These are phyloP conservation scores for Purpureocillium takamizusanense DNA, from an alignment of 2,329 filamentous ascomycete species.

Conservation along the genomic window DNA sequence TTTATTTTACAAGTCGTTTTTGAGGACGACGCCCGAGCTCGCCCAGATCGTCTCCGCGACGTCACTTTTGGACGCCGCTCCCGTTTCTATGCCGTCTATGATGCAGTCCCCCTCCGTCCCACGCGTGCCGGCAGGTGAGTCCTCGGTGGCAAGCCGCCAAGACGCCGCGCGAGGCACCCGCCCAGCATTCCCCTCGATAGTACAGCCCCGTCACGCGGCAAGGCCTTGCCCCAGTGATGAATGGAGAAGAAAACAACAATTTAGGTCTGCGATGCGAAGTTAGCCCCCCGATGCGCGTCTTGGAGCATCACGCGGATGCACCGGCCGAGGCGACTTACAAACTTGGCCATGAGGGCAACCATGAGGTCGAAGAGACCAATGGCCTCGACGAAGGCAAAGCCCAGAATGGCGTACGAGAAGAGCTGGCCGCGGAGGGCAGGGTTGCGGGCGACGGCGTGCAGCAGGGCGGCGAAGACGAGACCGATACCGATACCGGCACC, in stretches of 20 bases:
- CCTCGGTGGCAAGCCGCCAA: constrained; percentile 16
- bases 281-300: constrained; percentile 1
- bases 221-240: constrained; percentile 22
- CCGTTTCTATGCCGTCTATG: constrained; percentile 33
- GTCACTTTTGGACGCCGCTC: constrained; percentile 21
- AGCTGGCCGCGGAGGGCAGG: constrained; percentile 89
- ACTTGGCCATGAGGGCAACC: constrained; percentile 92
- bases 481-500: constrained; percentile 93
- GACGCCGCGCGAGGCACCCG: constrained; percentile 15
- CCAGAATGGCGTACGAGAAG: constrained; percentile 92
- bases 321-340: constrained; percentile 45
- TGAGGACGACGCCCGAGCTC: constrained; percentile 21
- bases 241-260: constrained; percentile 20
- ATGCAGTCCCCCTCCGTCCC: constrained; percentile 27
- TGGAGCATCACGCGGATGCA: not conserved
- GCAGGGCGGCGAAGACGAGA: constrained; percentile 84
- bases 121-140: constrained; percentile 19
- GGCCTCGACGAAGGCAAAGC: constrained; percentile 92
- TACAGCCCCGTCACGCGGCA: constrained; percentile 25
- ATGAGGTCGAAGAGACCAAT: constrained; percentile 84
- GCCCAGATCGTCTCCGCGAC: constrained; percentile 21
- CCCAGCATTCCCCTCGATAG: constrained; percentile 19
- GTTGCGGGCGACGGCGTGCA: constrained; percentile 88
- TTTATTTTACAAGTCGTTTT: constrained; percentile 34
- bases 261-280: constrained; percentile 23